Percentiles rank a stretch among this genome's conserved stretches.
These are phyloP conservation scores for Botryosphaeria dothidea DNA, from an alignment of 2,329 filamentous ascomycete genomes.

Conservation along the genomic window DNA sequence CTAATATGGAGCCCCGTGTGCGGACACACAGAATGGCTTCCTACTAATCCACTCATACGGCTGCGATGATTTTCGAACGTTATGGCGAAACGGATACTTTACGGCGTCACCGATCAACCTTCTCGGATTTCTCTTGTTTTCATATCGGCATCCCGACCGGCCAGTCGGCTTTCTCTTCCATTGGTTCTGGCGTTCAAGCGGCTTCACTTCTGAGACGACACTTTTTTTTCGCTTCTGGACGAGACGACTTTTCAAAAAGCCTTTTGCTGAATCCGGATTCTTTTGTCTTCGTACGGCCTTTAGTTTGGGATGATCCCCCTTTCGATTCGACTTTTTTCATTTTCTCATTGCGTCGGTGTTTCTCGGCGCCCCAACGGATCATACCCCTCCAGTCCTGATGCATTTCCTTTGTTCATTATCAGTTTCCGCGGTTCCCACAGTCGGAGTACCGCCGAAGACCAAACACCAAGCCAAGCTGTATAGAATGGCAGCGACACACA, in stretches of 20 bases:
- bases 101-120: conserved; percentile 38
- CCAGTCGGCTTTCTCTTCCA: conserved; percentile 4
- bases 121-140: conserved; percentile 26
- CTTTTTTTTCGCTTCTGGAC: conserved; percentile 10
- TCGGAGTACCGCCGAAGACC: not conserved
- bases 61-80: conserved; percentile 20
- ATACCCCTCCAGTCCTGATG: conserved; percentile 16
- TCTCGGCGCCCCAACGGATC: conserved; percentile 12
- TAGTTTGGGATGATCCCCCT: conserved; percentile 20
- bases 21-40: conserved; percentile 38
- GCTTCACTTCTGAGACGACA: conserved; percentile 29
- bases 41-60: conserved; percentile 29
- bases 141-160: conserved; percentile 9
- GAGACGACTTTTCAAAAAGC: conserved; percentile 21
- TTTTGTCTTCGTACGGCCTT: conserved; percentile 3
- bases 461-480: conserved; percentile 3
- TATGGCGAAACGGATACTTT: conserved; percentile 34
- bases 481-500: conserved; percentile 8
- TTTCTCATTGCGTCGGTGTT: conserved; percentile 18
- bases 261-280: not conserved
- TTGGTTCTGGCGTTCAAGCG: conserved; percentile 38
- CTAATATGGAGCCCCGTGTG: conserved; percentile 6
- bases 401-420: conserved; percentile 18
- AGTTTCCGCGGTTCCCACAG: not conserved
- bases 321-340: conserved; percentile 5